Base-by-base conservation (phyloP, 805 yeast genomes). In the Spathaspora passalidarum region DNA sequence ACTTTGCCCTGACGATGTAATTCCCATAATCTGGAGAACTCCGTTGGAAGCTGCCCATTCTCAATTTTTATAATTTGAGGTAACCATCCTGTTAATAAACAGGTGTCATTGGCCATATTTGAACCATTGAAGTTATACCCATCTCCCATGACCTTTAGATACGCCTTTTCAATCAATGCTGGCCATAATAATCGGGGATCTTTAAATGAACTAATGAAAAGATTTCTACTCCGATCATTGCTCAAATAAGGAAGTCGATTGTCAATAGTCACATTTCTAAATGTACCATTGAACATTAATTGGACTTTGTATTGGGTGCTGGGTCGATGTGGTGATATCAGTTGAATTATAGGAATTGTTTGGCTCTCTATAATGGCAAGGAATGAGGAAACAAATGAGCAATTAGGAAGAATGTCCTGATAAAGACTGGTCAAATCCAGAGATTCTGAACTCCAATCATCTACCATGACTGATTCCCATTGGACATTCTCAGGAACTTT, bases 151-250 rank as follows among this genome's bases (percentile, higher is more conserved):
- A 84, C 59, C 53, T 79, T 79, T 48, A 89, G 65, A 56, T 80
- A 86, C 0, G 95, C 94, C 54, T 86, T 82, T 60, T 90, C 96
- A 1, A 87, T 51, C n/a, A 88, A 53, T 0, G 88, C 85, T 0
- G 91, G 91, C 86, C 89, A 83, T 4, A 61, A 53, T 2, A 79
- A 51, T 1, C 50, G 26, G 3, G 53, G 58, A 46, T 69, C 62
- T 2, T 66, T 45, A 3, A 52, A 47, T 3, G 80, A 76, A 17
- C 62, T 59, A 9, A 76, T 71, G 21, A 65, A 63, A 23, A 73
- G 50, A 40, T 53, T 59, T 32, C 72, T 47, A 19, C 47, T 34
- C 2, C 60, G 44, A 16, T 50, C 50, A 21, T 52, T 44, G 7
- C 29, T 43, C 13, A 64, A 49, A 10, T 54, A 32, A 1, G 88